Evolutionary conservation across 2,329 filamentous ascomycete species (phyloP).

Genomic region (Aspergillus arachidicola): DNA sequence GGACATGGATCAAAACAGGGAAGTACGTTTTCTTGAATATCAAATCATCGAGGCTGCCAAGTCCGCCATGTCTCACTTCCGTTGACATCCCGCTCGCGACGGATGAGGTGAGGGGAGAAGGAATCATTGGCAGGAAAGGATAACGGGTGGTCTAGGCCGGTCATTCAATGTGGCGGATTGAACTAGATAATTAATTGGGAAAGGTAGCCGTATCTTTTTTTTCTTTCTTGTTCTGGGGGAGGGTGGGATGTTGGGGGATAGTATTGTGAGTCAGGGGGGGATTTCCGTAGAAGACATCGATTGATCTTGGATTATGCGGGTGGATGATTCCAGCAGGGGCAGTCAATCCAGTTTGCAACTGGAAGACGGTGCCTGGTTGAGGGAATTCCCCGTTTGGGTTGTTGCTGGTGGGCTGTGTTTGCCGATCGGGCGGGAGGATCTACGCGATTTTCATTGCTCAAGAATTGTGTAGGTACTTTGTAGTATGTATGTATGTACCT

Average conservation of each 20-base stretch:
- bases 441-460: background rate
- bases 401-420: background rate
- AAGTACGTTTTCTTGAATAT: background rate
- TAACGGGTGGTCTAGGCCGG: background rate
- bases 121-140: background rate
- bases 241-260: background rate
- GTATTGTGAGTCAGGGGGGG: background rate
- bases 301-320: no score
- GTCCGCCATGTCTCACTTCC: constrained; percentile 2
- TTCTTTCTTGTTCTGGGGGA: background rate
- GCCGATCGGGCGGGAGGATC: background rate
- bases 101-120: background rate
- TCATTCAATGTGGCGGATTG: background rate
- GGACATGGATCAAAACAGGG: background rate
- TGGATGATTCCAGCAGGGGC: no score
- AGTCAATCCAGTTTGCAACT: no score
- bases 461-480: no score
- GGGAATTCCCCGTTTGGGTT: background rate
- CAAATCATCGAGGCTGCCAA: constrained; percentile 1
- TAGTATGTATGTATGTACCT: background rate
- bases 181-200: background rate
- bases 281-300: background rate
- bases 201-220: background rate
- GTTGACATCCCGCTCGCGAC: background rate
- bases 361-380: no score